Evolutionary conservation across 2,329 filamentous ascomycete species (phyloP), one percentile per base, ranked within the genome.

Genomic region (Cadophora sp.): DNA sequence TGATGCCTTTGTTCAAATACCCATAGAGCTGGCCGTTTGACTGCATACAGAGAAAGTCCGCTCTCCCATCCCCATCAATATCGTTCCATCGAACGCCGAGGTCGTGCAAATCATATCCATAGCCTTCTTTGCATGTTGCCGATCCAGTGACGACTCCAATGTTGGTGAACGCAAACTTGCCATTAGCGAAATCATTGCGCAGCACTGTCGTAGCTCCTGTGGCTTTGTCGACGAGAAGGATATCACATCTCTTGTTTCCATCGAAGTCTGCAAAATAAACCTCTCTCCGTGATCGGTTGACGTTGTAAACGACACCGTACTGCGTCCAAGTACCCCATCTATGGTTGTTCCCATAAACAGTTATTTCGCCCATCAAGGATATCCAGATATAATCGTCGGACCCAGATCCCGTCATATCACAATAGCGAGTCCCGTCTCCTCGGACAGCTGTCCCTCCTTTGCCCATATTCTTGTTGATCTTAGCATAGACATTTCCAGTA

Each of bases 361-460:
- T 59, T 12, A 65, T 60, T 37, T 65, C 64, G 19, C 64, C 64
- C 34, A 56, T 65, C 40, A 40, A 60, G 6, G 40, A 51, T 24
- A 65, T 51, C 64, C 64, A 65, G 26, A 68, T 62, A 37, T 68
- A 68, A 46, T 68, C 67, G 16, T 65, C 67, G 7, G 27, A 48
- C 22, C 67, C 67, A 31, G 51, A 50, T 11, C 67, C 67, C 26
- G 62, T 65, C 67, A 68, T 68, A 29, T 68, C 67, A 26, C 67
- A 68, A n/a, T 65, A 68, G 16, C 62, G 40, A 16, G 43, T 51
- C 7, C 67, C 67, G 59, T 68, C 67, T 51, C 55, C 62, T 40
- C 55, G 56, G 34, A 65, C 50, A 11, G 43, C 56, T 27, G 50
- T 51, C 27, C 67, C 67, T 29, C 63, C 62, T 11, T 37, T 27